Conservation (phyloP, 208 protist genomes). For the Wallacemonas collosoma region DNA sequence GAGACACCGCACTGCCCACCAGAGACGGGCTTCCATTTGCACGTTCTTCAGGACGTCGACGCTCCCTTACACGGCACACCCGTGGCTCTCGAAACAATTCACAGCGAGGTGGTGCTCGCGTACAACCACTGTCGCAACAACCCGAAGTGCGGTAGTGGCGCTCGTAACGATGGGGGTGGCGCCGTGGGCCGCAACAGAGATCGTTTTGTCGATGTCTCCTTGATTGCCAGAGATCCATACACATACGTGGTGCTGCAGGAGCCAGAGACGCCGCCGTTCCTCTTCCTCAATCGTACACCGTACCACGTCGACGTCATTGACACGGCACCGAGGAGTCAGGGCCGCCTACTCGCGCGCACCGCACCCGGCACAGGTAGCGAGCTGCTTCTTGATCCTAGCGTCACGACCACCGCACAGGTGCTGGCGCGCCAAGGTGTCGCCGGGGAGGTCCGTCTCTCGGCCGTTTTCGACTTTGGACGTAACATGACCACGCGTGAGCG, state of each 20-base stretch:
- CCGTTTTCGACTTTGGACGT: constrained; percentile 14
- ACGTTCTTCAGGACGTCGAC: constrained; percentile 53
- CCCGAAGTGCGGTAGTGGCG: not conserved
- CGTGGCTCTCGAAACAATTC: constrained; percentile 76
- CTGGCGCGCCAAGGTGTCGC: constrained; percentile 17
- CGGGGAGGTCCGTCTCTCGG: not conserved
- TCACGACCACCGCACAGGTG: constrained; percentile 39
- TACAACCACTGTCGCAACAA: constrained; percentile 37
- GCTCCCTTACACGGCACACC: constrained; percentile 68
- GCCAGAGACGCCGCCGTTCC: constrained; percentile 54
- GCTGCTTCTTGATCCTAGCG: constrained; percentile 52
- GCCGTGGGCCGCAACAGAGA: constrained; percentile 25
- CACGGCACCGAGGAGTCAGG: constrained; percentile 34
- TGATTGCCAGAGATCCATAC: constrained; percentile 66
- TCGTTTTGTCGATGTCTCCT: constrained; percentile 67
- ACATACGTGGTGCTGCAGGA: constrained; percentile 84
- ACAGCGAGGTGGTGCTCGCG: constrained; percentile 63
- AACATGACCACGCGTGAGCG: constrained; percentile 14
- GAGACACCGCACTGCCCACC: constrained; percentile 43
- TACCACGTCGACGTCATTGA: constrained; percentile 54
- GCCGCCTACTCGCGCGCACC: constrained; percentile 59
- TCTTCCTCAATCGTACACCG: constrained; percentile 76
- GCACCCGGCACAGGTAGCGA: constrained; percentile 49
- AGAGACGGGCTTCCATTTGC: constrained; percentile 64
- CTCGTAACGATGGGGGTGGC: constrained; percentile 5